Evolutionary conservation across 106 monocot genomes (phyloP).

Genomic region (Allium cepa): DNA sequence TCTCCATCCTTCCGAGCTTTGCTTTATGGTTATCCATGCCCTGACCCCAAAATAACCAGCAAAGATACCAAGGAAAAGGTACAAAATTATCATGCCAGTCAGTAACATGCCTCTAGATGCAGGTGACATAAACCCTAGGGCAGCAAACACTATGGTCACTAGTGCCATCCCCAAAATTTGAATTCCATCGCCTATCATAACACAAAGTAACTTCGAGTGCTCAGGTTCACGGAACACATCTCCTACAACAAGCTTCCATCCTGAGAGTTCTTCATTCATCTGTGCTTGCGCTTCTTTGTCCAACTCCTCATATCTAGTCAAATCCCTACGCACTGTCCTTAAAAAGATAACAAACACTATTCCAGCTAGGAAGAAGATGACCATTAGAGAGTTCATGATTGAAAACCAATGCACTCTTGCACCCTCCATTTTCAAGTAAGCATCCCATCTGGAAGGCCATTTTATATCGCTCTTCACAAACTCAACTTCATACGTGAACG

Average conservation of each 20-base stretch:
- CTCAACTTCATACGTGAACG: conserved; percentile 25
- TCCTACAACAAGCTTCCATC: conserved; percentile 24
- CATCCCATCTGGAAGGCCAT: conserved; percentile 28
- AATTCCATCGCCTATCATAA: conserved; percentile 26
- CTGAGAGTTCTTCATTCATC: conserved; percentile 23
- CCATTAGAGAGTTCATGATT: conserved; percentile 19
- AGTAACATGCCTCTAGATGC: conserved; percentile 23
- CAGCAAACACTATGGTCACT: conserved; percentile 20
- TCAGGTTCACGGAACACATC: conserved; percentile 19
- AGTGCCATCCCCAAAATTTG: conserved; percentile 21
- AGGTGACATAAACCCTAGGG: conserved; percentile 27
- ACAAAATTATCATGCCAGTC: conserved; percentile 23
- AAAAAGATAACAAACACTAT: conserved; percentile 24
- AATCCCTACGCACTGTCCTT: conserved; percentile 17
- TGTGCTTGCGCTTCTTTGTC: conserved; percentile 23
- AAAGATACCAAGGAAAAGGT: conserved; percentile 23
- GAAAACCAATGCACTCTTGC: conserved; percentile 22
- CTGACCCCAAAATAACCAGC: conserved; percentile 20
- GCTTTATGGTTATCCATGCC: conserved; percentile 20
- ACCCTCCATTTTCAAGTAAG: conserved; percentile 24
- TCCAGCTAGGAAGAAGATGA: conserved; percentile 22
- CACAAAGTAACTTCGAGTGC: conserved; percentile 19
- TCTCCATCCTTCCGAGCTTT: conserved; percentile 16
- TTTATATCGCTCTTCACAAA: conserved; percentile 18
- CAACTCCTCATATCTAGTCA: conserved; percentile 26